Evolutionary conservation across 2,329 filamentous ascomycete genomes (phyloP).

Genomic region (Epichloe hybrida): DNA sequence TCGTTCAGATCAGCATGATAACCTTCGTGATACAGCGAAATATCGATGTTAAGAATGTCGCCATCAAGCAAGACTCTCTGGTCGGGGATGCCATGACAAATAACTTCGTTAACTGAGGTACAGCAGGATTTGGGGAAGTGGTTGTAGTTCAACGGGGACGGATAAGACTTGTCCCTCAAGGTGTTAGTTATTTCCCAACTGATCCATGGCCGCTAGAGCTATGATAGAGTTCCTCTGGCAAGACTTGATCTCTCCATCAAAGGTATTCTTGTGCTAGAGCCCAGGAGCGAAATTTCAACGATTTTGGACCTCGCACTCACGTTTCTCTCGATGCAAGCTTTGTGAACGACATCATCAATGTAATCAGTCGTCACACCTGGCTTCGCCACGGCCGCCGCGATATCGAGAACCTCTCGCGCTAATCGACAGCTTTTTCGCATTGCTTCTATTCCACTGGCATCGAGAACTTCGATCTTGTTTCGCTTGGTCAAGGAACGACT

Average conservation of each 20-base stretch:
- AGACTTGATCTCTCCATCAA: not conserved
- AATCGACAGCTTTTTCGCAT: conserved; percentile 89
- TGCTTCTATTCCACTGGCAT: conserved; percentile 65
- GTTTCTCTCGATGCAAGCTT: conserved; percentile 83
- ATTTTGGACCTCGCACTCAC: conserved; percentile 36
- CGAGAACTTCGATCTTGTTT: conserved; percentile 72
- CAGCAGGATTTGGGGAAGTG: conserved; percentile 97
- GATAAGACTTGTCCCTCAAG: conserved; percentile 63
- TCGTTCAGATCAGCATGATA: conserved; percentile 97
- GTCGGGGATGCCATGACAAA: conserved; percentile 97
- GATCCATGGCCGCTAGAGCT: not conserved
- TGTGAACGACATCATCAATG: conserved; percentile 88
- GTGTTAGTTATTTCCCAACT: not conserved
- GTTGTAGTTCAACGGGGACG: conserved; percentile 88
- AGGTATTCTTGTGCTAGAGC: not conserved
- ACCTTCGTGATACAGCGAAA: conserved; percentile 84
- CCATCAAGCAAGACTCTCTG: conserved; percentile 76
- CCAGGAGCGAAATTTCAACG: not conserved
- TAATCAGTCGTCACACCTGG: conserved; percentile 95
- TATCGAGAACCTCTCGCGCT: conserved; percentile 82
- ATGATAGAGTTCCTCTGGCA: not conserved
- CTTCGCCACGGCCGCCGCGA: conserved; percentile 67
- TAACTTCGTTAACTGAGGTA: conserved; percentile 91
- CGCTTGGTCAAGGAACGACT: conserved; percentile 49
- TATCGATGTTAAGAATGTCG: conserved; percentile 94